Conservation (phyloP, 2,329 filamentous ascomycete genomes). For the Cordyceps militaris region DNA sequence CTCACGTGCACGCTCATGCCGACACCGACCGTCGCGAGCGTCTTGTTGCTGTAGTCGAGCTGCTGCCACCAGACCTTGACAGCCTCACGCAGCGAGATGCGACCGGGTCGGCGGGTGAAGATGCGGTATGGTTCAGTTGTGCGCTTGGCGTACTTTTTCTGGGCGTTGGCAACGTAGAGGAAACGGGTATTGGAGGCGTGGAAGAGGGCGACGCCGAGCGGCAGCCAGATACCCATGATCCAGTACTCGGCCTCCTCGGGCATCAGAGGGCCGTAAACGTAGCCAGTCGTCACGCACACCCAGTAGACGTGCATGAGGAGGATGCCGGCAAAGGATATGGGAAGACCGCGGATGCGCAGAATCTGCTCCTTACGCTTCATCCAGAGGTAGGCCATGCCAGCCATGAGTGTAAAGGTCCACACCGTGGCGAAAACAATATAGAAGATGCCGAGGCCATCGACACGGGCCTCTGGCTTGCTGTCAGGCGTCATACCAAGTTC, state of each 20-base stretch:
- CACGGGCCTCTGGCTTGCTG: constrained; percentile 25
- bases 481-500: constrained; percentile 27
- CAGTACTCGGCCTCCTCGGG: constrained; percentile 54
- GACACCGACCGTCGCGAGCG: constrained; percentile 42
- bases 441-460: constrained; percentile 35
- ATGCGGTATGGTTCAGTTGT: constrained; percentile 14
- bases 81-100: constrained; percentile 21
- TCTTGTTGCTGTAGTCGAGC: constrained; percentile 41
- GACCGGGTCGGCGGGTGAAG: constrained; percentile 16
- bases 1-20: constrained; percentile 53
- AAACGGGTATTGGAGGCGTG: constrained; percentile 58
- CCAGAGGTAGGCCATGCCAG: constrained; percentile 35
- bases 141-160: constrained; percentile 35
- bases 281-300: constrained; percentile 32
- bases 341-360: constrained; percentile 33
- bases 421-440: constrained; percentile 29
- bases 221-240: constrained; percentile 60
- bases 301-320: constrained; percentile 36
- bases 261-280: constrained; percentile 32
- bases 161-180: constrained; percentile 49
- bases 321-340: constrained; percentile 34
- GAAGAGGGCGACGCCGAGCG: constrained; percentile 58
- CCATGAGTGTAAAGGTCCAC: constrained; percentile 33
- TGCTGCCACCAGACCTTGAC: constrained; percentile 30
- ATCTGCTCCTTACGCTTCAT: constrained; percentile 33